Evolutionary conservation across 2,329 filamentous ascomycete genomes (phyloP).

Genomic region (Calonectria honghensis): DNA sequence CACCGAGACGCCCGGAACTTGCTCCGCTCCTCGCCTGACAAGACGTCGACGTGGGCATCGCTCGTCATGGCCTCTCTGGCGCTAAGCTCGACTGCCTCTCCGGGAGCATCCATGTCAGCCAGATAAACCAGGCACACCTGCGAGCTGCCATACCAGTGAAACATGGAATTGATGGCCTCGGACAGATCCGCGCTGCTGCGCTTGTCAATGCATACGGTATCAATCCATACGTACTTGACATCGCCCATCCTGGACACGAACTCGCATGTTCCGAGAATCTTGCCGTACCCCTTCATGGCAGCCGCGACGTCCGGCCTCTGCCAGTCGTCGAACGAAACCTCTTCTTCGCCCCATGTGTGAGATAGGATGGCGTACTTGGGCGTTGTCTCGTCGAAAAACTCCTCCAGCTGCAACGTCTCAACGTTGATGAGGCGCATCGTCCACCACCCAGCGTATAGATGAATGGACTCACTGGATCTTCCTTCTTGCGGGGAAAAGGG

Average conservation of each 20-base stretch:
- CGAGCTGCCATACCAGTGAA: constrained; percentile 54
- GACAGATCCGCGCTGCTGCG: constrained; percentile 46
- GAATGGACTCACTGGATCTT: background rate
- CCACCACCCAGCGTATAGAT: background rate
- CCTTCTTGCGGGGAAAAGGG: constrained; percentile 2
- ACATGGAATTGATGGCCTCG: constrained; percentile 52
- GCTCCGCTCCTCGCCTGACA: constrained; percentile 61
- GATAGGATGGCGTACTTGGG: constrained; percentile 42
- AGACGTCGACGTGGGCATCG: background rate
- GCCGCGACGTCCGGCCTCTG: constrained; percentile 12
- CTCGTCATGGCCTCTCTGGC: constrained; percentile 13
- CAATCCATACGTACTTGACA: constrained; percentile 38
- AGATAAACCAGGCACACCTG: constrained; percentile 43
- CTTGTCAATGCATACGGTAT: constrained; percentile 46
- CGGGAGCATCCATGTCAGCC: constrained; percentile 40
- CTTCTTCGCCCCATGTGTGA: constrained; percentile 41
- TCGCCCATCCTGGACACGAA: constrained; percentile 11
- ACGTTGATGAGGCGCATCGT: constrained; percentile 43
- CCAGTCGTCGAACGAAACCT: constrained; percentile 43
- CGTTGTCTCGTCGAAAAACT: constrained; percentile 36
- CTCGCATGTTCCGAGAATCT: constrained; percentile 38
- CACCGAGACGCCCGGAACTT: constrained; percentile 40
- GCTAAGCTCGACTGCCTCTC: background rate
- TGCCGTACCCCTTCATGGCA: constrained; percentile 35
- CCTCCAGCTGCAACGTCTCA: constrained; percentile 38